Conservation (phyloP, 2,329 filamentous ascomycete species). For the Aspergillus fumigatiaffinis region DNA sequence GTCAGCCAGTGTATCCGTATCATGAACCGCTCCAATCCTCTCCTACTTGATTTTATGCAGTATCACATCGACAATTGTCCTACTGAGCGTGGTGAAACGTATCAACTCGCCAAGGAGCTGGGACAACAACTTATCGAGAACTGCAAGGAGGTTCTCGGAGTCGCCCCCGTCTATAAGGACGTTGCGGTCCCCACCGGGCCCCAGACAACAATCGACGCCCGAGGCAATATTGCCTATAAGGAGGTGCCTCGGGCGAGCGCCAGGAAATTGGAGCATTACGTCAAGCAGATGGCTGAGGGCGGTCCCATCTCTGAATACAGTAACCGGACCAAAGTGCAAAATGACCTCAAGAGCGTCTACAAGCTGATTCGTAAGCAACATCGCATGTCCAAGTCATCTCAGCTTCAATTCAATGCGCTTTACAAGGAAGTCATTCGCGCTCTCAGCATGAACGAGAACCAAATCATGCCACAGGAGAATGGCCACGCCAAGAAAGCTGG, state of each 20-base stretch:
- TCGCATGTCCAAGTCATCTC: conserved; percentile 92
- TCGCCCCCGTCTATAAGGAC: conserved; percentile 90
- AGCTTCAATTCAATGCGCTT: conserved; percentile 91
- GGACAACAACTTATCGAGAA: conserved; percentile 93
- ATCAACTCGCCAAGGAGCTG: conserved; percentile 93
- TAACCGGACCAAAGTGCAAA: conserved; percentile 96
- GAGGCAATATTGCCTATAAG: conserved; percentile 87
- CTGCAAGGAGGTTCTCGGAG: conserved; percentile 84
- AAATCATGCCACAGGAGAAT: conserved; percentile 88
- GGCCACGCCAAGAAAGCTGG: conserved; percentile 57
- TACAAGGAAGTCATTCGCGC: conserved; percentile 94
- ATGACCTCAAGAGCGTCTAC: conserved; percentile 90
- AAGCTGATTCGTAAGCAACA: conserved; percentile 98
- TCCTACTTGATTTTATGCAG: conserved; percentile 97
- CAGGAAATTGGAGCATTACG: conserved; percentile 96
- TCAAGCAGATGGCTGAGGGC: conserved; percentile 96
- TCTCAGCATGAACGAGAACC: conserved; percentile 94
- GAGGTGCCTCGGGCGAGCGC: conserved; percentile 84
- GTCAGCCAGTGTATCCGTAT: conserved; percentile 98
- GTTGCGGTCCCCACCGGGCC: conserved; percentile 89
- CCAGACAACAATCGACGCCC: conserved; percentile 84
- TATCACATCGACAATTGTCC: conserved; percentile 99
- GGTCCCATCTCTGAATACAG: conserved; percentile 99
- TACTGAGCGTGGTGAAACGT: conserved; percentile 93
- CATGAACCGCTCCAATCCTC: conserved; percentile 98